Evolutionary conservation across 352 stramenopile genomes (phyloP), one percentile per base, ranked within the genome.

Genomic region (Pythium plurisporium): DNA sequence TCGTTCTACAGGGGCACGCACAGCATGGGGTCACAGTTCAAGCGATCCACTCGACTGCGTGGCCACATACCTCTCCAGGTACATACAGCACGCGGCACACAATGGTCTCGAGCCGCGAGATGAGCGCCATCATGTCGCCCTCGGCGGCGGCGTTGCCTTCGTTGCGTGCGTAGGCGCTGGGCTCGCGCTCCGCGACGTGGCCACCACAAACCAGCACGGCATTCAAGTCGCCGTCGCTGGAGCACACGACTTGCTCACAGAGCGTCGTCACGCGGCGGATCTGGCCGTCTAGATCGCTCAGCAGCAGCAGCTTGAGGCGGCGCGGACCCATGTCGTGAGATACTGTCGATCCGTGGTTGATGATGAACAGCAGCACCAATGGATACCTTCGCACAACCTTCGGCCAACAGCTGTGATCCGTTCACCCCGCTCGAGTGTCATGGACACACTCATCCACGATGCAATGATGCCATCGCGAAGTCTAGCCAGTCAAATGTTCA

Each of bases 51-150:
- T 38, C 33, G 15, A 38, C 9, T 38, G 15, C 15, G 33, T 15
- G 15, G 9, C 15, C 10, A 38, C 33, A 38, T 50, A 88, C 82
- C 14, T 86, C 76, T 38, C 76, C 68, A 4, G 86, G 80, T 12
- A 91, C 78, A 60, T 95, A 95, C 11, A 95, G 38, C 10, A 95
- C 82, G 23, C 83, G 83, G 40, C 86, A 94, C 19, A 93, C 82
- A 47, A 95, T 89, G 69, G 85, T 91, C 56, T 95, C 86, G 33
- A 95, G 78, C 25, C 86, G 75, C 17, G 86, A 91, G 45, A 95
- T 84, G 43, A 94, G 68, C 62, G 86, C 82, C 78, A 90, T 94
- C 83, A 94, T 93, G 67, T 95, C 86, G 60, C 86, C 86, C 72
- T 95, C 85, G 22, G 82, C 85, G 4, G 81, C 79, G 4, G 81